Percentiles rank a stretch among this genome's conserved stretches.
phyloP scores from a whole-genome alignment of 352 stramenopile species.

The Saprolegnia parasitica region DNA sequence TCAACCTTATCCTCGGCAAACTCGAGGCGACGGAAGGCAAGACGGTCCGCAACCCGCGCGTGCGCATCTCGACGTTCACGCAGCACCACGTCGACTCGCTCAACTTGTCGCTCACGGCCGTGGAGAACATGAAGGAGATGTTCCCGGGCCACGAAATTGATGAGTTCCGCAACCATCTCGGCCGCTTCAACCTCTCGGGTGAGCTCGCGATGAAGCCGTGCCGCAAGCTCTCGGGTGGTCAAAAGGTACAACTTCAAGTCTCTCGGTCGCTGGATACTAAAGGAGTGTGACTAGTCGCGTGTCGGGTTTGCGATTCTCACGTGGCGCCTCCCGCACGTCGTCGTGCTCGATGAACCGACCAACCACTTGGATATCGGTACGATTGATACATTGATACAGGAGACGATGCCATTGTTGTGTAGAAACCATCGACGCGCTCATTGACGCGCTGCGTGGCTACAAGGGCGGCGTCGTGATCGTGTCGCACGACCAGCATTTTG shows the following conservation, averaged over 20 bases:
- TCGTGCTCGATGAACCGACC: conserved; percentile 96
- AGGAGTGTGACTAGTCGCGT: conserved; percentile 38
- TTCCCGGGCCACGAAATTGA: conserved; percentile 80
- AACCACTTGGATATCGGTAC: conserved; percentile 95
- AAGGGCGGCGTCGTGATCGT: conserved; percentile 96
- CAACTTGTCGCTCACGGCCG: conserved; percentile 85
- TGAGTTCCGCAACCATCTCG: conserved; percentile 93
- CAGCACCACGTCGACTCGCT: conserved; percentile 96
- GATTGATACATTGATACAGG: conserved; percentile 31
- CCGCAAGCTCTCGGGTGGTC: conserved; percentile 92
- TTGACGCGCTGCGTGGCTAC: conserved; percentile 94
- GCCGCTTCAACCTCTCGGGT: conserved; percentile 95
- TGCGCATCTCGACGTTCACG: conserved; percentile 95
- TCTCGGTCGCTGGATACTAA: too few species aligned
- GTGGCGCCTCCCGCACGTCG: conserved; percentile 92
- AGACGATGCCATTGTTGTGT: conserved; percentile 25
- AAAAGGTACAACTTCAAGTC: too few species aligned
- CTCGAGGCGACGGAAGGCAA: conserved; percentile 77
- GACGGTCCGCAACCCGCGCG: conserved; percentile 86
- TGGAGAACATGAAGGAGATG: conserved; percentile 88
- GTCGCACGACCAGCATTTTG: conserved; percentile 97
- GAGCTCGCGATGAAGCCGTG: conserved; percentile 93
- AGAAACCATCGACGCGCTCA: conserved; percentile 88
- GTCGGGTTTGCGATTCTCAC: conserved; percentile 94
- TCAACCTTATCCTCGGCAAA: conserved; percentile 96